These are phyloP conservation scores for Termitomyces sp. DNA, from an alignment of 768 basidiomycete genomes.

Conservation along the genomic window DNA sequence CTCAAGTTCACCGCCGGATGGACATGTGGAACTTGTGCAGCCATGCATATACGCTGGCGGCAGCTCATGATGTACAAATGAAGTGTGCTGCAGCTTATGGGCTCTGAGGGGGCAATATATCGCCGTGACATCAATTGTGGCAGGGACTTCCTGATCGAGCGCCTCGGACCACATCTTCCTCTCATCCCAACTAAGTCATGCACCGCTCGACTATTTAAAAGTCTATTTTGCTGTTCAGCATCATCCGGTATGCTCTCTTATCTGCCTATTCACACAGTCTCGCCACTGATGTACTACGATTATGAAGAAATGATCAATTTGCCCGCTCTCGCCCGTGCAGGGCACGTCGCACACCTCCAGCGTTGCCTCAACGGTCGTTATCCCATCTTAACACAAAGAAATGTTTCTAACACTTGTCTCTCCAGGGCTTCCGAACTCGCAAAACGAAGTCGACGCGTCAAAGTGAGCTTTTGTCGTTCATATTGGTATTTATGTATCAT, in stretches of 20 bases:
- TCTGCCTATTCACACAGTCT: neutral
- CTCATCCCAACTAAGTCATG: conserved; percentile 10
- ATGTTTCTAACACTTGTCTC: neutral
- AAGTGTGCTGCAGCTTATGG: neutral
- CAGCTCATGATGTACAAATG: neutral
- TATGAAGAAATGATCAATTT: conserved; percentile 18
- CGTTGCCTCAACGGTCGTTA: conserved; percentile 54
- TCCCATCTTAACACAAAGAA: neutral
- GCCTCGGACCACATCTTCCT: conserved; percentile 10
- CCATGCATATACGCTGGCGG: neutral
- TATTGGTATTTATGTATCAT: conserved; percentile 1
- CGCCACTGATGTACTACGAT: conserved; percentile 6
- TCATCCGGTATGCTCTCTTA: neutral
- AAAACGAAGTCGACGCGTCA: conserved; percentile 66
- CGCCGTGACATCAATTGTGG: conserved; percentile 6
- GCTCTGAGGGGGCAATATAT: conserved; percentile 2
- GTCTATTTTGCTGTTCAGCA: neutral
- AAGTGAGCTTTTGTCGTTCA: conserved; percentile 35
- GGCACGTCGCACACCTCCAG: conserved; percentile 60
- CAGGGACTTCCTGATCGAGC: conserved; percentile 12
- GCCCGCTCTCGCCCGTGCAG: conserved; percentile 33
- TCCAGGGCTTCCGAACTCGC: conserved; percentile 57
- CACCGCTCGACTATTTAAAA: conserved; percentile 13
- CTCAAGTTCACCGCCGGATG: no score
- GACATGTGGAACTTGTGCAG: neutral